Base-by-base conservation (phyloP, 73 alveolate genomes). In the Paraurostyla sp. region DNA sequence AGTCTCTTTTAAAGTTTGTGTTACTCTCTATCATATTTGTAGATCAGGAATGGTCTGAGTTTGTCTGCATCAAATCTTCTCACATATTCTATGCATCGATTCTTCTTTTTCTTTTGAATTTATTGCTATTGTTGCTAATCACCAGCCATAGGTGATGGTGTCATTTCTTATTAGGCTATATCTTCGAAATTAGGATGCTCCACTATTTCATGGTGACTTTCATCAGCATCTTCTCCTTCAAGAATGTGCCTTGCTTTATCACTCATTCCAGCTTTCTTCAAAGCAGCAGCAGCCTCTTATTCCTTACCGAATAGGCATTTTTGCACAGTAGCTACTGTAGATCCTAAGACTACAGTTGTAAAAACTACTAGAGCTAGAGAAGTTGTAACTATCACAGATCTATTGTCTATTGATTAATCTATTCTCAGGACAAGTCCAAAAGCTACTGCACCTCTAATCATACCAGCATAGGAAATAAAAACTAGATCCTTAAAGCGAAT, bases 381-480 rank as follows among this genome's bases (percentile, higher is more conserved):
- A 3, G 95, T 91, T 13, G 95, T 91, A 33, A 91, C 91, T 42
- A 91, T 91, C 11, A 91, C 95, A 7, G 54, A 41, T 54, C 95
- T 52, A 89, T 92, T 85, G 0, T 87, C 73, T 50, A 86, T 85
- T 18, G 89, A 88, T 0, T 85, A 65, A 51, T 88, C 95, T 30
- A 96, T 59, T 35, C 97, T 83, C 76, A 96, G 82, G 16, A 95
- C 97, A 29, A 96, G 91, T 4, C 98, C 99, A 80, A 96, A 96
- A 0, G 99, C 99, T 42, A 96, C 94, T 9, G 99, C 97, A 25
- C 99, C 99, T 80, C 99, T 85, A 45, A 96, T 93, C 40, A 87
- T 82, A 0, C 99, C 99, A 7, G 97, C 96, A 65, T 87, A 91
- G 30, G 83, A 91, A 20, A 91, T 45, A 43, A 62, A 91, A 57